These are phyloP conservation scores for Pseudocercospora fuligena DNA, from an alignment of 2,329 filamentous ascomycete genomes.

Conservation along the genomic window DNA sequence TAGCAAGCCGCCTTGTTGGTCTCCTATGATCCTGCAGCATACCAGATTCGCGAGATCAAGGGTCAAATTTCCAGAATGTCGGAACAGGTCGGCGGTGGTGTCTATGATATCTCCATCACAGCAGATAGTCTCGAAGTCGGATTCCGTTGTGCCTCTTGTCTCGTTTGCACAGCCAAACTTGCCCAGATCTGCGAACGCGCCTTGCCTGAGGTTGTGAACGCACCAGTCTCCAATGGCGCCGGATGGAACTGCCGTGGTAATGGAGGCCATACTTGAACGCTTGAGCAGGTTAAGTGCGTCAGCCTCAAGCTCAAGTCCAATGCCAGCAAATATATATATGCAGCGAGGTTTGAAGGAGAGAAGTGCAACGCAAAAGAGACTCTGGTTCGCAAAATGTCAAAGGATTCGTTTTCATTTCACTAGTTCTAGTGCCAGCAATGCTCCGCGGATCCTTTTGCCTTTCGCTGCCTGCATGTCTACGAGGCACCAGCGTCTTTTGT, in stretches of 20 bases:
- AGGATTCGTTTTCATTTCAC: background rate
- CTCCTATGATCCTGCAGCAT: slow-evolving; percentile 22
- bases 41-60: slow-evolving; percentile 24
- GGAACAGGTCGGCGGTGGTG: slow-evolving; percentile 15
- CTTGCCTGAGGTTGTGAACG: slow-evolving; percentile 6
- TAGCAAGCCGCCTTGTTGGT: slow-evolving; percentile 18
- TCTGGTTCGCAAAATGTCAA: background rate
- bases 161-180: slow-evolving; percentile 21
- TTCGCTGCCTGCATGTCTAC: background rate
- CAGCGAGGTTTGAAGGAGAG: background rate
- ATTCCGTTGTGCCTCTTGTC: slow-evolving; percentile 13
- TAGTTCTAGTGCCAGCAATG: background rate
- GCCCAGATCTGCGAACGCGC: background rate
- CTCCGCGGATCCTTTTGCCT: background rate
- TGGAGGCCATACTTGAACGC: slow-evolving; percentile 7
- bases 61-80: slow-evolving; percentile 6
- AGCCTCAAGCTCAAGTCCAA: background rate
- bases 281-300: background rate
- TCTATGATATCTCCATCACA: slow-evolving; percentile 26
- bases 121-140: slow-evolving; percentile 25
- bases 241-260: slow-evolving; percentile 23
- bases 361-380: background rate
- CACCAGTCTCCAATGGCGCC: slow-evolving; percentile 27
- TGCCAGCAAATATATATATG: background rate
- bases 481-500: background rate